These are phyloP conservation scores for Panicum hallii DNA, from an alignment of 202 grass and related monocot genomes.

Conservation along the genomic window DNA sequence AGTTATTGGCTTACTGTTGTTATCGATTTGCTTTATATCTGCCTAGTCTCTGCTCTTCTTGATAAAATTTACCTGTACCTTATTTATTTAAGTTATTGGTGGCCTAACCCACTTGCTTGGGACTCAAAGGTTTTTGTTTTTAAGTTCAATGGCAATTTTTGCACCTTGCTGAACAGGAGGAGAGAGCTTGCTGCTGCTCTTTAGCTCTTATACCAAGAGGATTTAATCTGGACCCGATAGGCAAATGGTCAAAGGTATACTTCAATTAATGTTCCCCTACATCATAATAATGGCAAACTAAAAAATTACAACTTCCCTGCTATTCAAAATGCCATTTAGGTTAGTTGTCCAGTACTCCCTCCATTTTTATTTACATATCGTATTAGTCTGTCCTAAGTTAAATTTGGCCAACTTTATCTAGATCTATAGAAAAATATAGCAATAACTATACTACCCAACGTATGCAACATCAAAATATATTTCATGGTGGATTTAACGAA, in stretches of 20 bases:
- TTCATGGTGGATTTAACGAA: no score
- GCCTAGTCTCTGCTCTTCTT: constrained; percentile 28
- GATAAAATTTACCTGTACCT: not conserved
- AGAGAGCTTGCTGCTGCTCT: constrained; percentile 93
- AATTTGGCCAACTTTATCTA: no score
- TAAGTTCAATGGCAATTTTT: constrained; percentile 12
- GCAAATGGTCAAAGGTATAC: constrained; percentile 98
- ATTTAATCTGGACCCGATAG: constrained; percentile 97
- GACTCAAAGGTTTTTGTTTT: not conserved
- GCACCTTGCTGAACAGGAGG: constrained; percentile 68
- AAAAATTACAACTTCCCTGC: not conserved
- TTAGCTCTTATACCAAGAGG: constrained; percentile 81
- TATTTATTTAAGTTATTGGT: not conserved
- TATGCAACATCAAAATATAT: no score
- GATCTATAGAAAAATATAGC: no score
- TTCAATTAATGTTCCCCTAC: constrained; percentile 15
- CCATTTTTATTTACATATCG: constrained; percentile 1
- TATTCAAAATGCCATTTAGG: constrained; percentile 73
- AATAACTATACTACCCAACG: no score
- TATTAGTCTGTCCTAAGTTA: no score
- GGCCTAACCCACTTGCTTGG: not conserved
- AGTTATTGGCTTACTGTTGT: not conserved
- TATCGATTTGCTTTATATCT: constrained; percentile 1
- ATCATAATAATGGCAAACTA: constrained; percentile 16
- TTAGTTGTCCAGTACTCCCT: constrained; percentile 92